Conservation (phyloP, 305 asterid species). For the Coffea humblotiana region DNA sequence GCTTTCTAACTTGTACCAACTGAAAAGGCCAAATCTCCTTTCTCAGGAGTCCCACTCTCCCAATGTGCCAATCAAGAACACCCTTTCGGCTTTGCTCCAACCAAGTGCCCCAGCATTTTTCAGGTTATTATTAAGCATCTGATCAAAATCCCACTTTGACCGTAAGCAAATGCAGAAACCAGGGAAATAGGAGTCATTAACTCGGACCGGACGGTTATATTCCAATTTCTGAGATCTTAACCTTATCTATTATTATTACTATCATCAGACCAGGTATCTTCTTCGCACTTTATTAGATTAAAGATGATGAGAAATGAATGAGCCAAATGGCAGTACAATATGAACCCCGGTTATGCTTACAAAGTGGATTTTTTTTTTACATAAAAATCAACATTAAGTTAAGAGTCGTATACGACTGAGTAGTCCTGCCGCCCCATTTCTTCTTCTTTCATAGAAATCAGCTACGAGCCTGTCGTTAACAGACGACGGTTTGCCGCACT, state of each 20-base stretch:
- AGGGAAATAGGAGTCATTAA: too few relatives aligned
- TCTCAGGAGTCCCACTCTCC: not conserved
- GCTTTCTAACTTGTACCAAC: not conserved
- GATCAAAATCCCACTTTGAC: too few relatives aligned
- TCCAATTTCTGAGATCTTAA: too few relatives aligned
- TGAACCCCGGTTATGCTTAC: conserved; percentile 33
- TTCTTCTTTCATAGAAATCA: conserved; percentile 29
- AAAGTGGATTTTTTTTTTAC: conserved; percentile 22
- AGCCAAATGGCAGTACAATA: conserved; percentile 25
- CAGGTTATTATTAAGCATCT: not conserved
- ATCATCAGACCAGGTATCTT: too few relatives aligned
- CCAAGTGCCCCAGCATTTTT: not conserved
- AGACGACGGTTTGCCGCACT: conserved; percentile 30
- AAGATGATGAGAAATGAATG: not conserved
- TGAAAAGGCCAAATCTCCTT: not conserved
- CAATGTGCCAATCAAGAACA: not conserved
- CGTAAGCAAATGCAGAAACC: too few relatives aligned
- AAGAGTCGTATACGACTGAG: not conserved
- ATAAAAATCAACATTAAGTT: conserved; percentile 1
- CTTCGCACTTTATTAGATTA: not conserved
- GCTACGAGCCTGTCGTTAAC: conserved; percentile 21
- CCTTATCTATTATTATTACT: too few relatives aligned
- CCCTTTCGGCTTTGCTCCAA: too few relatives aligned
- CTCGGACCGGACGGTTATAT: too few relatives aligned
- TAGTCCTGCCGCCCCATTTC: conserved; percentile 21